Base-by-base conservation (phyloP, 495 filamentous ascomycete species). In the Cairneyella variabilis region DNA sequence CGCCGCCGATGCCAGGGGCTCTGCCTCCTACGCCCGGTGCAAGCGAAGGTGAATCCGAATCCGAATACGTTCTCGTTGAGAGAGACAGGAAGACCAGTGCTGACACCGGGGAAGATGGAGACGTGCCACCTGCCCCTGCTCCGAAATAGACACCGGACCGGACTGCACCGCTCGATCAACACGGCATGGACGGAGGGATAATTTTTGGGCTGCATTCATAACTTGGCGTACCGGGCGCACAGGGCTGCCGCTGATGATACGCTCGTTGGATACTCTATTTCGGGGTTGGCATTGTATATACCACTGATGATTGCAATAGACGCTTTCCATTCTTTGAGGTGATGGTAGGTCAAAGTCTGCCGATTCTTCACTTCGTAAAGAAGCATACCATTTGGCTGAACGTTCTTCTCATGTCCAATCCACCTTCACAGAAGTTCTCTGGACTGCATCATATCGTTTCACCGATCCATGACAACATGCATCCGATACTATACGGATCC, bases 11-110 rank as follows among this genome's bases (percentile, higher is more conserved):
- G 70, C 71, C 57, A 65, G 76, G 76, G 42, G 69, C 67, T 48
- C 69, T 80, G 64, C 77, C 76, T 45, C 76, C 77, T 38, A 79
- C 76, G 16, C 77, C 77, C 25, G 72, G 72, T 57, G 74, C 74
- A 61, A 78, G 75, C 69, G 77, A 81, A 79, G 77, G 77, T 79
- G 76, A 47, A 47, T 63, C 56, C 44, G 56, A 63, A 17, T 34
- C 51, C 41, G 61, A 63, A 51, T 63, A 63, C 39, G 57, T 63
- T 4, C 22, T 63, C 36, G 57, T 63, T 27, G 34, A 41, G 16
- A 6, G 28, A 42, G 25, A 48, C 9, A 51, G 48, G 49, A 60
- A 27, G 14, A 50, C 6, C 10, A 47, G 50, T 61, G 52, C 59
- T 62, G 52, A 62, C 55, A 36, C 44, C 40, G 48, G 45, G 14